Percentiles rank a stretch among this genome's conserved stretches.
Evolutionary conservation across 805 yeast genomes (phyloP).

Genomic region (Teunomyces cretensis): DNA sequence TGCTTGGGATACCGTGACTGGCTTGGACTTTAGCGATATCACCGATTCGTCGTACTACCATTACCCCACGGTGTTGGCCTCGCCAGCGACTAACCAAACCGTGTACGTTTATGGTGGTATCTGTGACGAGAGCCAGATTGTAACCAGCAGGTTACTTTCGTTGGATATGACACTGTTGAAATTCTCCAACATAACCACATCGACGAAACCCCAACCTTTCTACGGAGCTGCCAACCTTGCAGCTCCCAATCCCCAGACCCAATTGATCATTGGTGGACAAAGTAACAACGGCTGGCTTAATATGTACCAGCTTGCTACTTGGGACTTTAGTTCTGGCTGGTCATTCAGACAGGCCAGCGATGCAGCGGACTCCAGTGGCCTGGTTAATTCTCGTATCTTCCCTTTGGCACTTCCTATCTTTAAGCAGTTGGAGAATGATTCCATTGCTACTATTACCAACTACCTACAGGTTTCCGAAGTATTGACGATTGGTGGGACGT

Average conservation of each 20-base stretch:
- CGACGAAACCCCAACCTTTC: conserved; percentile 57
- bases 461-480: conserved; percentile 39
- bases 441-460: conserved; percentile 26
- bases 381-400: conserved; percentile 52
- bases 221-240: conserved; percentile 49
- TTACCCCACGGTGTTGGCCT: conserved; percentile 44
- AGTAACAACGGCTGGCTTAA: conserved; percentile 65
- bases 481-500: conserved; percentile 63
- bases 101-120: conserved; percentile 59
- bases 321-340: conserved; percentile 71
- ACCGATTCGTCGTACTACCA: conserved; percentile 30
- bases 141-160: conserved; percentile 45
- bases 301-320: conserved; percentile 70
- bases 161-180: conserved; percentile 35
- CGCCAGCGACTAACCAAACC: conserved; percentile 31
- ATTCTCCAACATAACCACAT: conserved; percentile 42
- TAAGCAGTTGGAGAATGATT: conserved; percentile 20
- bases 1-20: conserved; percentile 20
- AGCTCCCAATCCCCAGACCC: conserved; percentile 47
- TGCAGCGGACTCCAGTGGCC: conserved; percentile 11
- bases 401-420: conserved; percentile 60
- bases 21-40: conserved; percentile 20
- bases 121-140: conserved; percentile 20
- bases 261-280: conserved; percentile 65
- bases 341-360: conserved; percentile 44